A percentile compares a stretch with the other conserved stretches of the same genome.
phyloP scores from a whole-genome alignment of 2,329 filamentous ascomycete species.

The Calonectria pseudoturangicola region DNA sequence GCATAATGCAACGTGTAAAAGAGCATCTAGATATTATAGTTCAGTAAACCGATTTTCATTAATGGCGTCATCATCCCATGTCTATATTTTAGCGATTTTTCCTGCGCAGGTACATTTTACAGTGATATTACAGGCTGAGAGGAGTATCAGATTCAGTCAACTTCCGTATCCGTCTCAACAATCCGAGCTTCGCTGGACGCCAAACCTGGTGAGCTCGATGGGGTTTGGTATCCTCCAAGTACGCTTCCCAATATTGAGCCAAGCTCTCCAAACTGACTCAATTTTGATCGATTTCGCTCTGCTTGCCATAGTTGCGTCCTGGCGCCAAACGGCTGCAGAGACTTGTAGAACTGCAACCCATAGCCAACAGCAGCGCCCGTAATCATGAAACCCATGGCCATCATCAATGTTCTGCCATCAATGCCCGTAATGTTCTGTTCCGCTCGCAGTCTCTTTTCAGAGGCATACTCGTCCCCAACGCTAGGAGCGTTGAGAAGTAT shows the following conservation, averaged over 20 bases:
- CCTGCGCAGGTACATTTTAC: conserved; percentile 41
- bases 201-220: conserved; percentile 40
- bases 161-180: conserved; percentile 60
- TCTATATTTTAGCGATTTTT: conserved; percentile 34
- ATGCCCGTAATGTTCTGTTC: conserved; percentile 58
- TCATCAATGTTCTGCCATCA: conserved; percentile 57
- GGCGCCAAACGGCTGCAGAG: conserved; percentile 67
- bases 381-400: conserved; percentile 59
- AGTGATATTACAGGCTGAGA: conserved; percentile 42
- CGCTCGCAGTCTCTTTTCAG: conserved; percentile 61
- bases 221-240: conserved; percentile 54
- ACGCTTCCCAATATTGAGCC: conserved; percentile 66
- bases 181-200: conserved; percentile 52
- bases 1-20: conserved; percentile 8
- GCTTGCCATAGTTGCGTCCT: conserved; percentile 65
- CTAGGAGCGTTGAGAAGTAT: conserved; percentile 60
- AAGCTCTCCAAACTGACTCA: conserved; percentile 68
- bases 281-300: conserved; percentile 53
- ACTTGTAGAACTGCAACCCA: conserved; percentile 62
- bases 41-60: conserved; percentile 44
- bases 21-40: conserved; percentile 40
- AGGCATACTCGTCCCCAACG: conserved; percentile 60
- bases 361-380: conserved; percentile 64
- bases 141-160: conserved; percentile 53
- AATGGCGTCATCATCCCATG: conserved; percentile 26